Evolutionary conservation across 345 rosid genomes (phyloP).

Genomic region (Salix dunnii): DNA sequence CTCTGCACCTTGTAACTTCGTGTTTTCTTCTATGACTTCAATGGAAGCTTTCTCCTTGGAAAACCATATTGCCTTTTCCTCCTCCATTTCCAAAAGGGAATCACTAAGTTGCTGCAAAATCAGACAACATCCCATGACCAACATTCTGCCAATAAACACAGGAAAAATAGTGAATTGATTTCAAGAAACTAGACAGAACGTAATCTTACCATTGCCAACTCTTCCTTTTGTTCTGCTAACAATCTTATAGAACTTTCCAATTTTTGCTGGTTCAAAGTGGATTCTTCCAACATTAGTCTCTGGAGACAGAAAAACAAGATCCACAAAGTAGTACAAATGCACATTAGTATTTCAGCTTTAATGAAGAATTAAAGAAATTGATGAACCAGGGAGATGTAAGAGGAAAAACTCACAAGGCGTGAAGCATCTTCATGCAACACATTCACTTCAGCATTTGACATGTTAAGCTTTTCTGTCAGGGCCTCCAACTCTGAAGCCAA

Average conservation of each 20-base stretch:
- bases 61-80: constrained; percentile 79
- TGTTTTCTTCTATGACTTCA: constrained; percentile 59
- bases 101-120: constrained; percentile 69
- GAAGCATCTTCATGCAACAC: constrained; percentile 49
- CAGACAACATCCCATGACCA: constrained; percentile 10
- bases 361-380: background rate
- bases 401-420: constrained; percentile 44
- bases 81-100: constrained; percentile 86
- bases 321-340: background rate
- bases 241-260: constrained; percentile 46
- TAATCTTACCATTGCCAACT: constrained; percentile 69
- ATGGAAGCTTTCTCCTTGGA: constrained; percentile 67
- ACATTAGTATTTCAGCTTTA: background rate
- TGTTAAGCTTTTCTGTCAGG: constrained; percentile 40
- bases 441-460: constrained; percentile 48
- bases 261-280: constrained; percentile 47
- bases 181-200: background rate
- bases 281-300: constrained; percentile 59
- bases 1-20: constrained; percentile 40
- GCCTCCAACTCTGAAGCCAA: constrained; percentile 54
- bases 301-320: constrained; percentile 28
- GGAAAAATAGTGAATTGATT: background rate
- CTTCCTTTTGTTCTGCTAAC: constrained; percentile 78
- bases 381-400: background rate
- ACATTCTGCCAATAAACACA: background rate